Conservation (phyloP, 805 yeast genomes). For the Tetrapisispora nanseiensis region DNA sequence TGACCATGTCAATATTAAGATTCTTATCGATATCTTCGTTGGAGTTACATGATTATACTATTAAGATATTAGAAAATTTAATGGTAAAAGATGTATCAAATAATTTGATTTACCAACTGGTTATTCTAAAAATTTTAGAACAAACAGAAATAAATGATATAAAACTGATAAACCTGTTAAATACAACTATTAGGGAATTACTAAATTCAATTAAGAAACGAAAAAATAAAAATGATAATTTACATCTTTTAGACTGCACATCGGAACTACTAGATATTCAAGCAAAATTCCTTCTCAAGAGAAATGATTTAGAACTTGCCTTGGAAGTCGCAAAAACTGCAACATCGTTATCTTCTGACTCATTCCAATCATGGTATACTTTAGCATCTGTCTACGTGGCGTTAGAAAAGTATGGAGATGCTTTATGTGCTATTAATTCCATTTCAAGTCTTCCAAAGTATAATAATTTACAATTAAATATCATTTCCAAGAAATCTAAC, state of each 20-base stretch:
- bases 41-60: conserved; percentile 13
- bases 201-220: conserved; percentile 1
- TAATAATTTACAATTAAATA: conserved; percentile 14
- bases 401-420: conserved; percentile 16
- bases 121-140: conserved; percentile 17
- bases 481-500: conserved; percentile 1
- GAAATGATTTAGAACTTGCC: conserved; percentile 21
- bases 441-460: conserved; percentile 21
- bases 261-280: conserved; percentile 24
- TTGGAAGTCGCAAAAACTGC: conserved; percentile 18
- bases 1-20: conserved; percentile 40
- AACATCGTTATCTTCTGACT: conserved; percentile 23
- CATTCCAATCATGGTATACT: conserved; percentile 24
- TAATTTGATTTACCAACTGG: conserved; percentile 19
- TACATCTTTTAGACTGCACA: conserved; percentile 18
- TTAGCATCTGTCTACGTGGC: conserved; percentile 23
- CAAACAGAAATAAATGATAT: conserved; percentile 17
- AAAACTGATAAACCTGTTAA: conserved; percentile 14
- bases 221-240: neutral
- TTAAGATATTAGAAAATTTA: conserved; percentile 12
- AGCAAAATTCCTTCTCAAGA: conserved; percentile 17
- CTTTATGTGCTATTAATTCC: conserved; percentile 25
- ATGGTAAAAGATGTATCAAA: conserved; percentile 12
- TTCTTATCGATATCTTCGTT: conserved; percentile 17
- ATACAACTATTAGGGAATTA: conserved; percentile 13